Percentiles rank a stretch among this genome's conserved stretches.
Evolutionary conservation across 257 asterid genomes (phyloP).

Genomic region (Avicennia marina): DNA sequence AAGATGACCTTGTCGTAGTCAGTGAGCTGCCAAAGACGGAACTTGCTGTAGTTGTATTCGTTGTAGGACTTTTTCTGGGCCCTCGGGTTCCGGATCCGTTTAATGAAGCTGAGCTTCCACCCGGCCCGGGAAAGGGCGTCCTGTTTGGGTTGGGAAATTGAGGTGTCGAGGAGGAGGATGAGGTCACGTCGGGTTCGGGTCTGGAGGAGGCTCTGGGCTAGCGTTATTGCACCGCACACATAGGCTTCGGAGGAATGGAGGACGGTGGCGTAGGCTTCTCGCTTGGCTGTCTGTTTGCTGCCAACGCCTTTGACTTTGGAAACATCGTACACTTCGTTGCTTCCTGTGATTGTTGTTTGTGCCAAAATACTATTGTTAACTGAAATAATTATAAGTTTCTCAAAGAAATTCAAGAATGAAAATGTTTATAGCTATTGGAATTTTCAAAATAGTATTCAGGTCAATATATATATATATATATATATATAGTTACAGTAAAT

Average conservation of each 20-base stretch:
- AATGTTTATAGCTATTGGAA: no score
- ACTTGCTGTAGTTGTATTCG: slow-evolving; percentile 83
- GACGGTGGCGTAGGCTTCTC: slow-evolving; percentile 77
- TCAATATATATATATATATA: no score
- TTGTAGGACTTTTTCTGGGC: slow-evolving; percentile 69
- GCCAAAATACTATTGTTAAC: no score
- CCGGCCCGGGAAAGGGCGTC: slow-evolving; percentile 59
- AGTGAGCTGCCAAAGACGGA: slow-evolving; percentile 84
- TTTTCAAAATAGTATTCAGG: no score
- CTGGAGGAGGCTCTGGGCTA: slow-evolving; percentile 67
- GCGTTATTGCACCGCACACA: slow-evolving; percentile 76
- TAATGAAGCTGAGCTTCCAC: slow-evolving; percentile 64
- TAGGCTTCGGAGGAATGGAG: slow-evolving; percentile 72
- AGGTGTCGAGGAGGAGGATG: slow-evolving; percentile 64
- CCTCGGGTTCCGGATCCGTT: slow-evolving; percentile 69
- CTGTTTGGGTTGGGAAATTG: slow-evolving; percentile 46
- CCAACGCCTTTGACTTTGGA: slow-evolving; percentile 40
- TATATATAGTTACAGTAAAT: no score
- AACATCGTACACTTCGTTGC: slow-evolving; percentile 41
- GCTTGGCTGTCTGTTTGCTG: not conserved
- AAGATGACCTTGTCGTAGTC: slow-evolving; percentile 71
- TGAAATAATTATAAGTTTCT: no score
- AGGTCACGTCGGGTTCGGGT: slow-evolving; percentile 62
- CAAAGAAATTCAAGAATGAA: no score
- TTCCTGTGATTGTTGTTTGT: no score